A percentile compares a stretch with the other conserved stretches of the same genome.
Evolutionary conservation across 2,329 filamentous ascomycete species (phyloP).

Genomic region (Neopestalotiopsis clavispora): DNA sequence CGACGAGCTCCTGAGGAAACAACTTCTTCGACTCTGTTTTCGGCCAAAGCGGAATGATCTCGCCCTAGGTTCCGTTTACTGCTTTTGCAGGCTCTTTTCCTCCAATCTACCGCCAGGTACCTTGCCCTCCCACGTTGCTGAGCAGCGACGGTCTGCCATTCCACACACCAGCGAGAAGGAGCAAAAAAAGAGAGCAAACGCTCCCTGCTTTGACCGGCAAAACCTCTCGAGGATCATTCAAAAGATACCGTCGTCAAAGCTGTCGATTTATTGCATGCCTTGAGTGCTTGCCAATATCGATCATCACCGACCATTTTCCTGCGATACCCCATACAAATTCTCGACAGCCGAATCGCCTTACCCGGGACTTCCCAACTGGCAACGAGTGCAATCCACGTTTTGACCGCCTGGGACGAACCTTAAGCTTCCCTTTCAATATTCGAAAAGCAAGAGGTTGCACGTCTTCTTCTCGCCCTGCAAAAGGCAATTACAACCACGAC

Average conservation of each 20-base stretch:
- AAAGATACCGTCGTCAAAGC: neutral
- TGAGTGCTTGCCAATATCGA: neutral
- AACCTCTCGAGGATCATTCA: neutral
- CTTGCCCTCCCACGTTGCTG: neutral
- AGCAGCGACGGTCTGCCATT: neutral
- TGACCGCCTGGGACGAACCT: constrained; percentile 2
- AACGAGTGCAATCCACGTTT: neutral
- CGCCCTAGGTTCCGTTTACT: constrained; percentile 3
- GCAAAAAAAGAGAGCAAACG: too few species aligned
- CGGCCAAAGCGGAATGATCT: constrained; percentile 11
- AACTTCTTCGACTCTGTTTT: neutral
- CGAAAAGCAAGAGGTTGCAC: neutral
- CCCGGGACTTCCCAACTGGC: neutral
- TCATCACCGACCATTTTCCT: neutral
- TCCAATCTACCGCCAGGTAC: neutral
- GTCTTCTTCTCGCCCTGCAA: neutral
- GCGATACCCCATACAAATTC: neutral
- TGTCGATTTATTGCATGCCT: neutral
- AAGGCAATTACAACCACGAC: neutral
- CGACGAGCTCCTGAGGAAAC: neutral
- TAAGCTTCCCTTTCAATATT: neutral
- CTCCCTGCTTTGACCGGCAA: neutral
- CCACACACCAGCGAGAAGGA: neutral
- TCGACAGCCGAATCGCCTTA: neutral
- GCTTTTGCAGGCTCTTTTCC: neutral